Percentiles rank a stretch among this genome's conserved stretches.
phyloP scores from a whole-genome alignment of 495 filamentous ascomycete species.

The Hypoxylon fragiforme region DNA sequence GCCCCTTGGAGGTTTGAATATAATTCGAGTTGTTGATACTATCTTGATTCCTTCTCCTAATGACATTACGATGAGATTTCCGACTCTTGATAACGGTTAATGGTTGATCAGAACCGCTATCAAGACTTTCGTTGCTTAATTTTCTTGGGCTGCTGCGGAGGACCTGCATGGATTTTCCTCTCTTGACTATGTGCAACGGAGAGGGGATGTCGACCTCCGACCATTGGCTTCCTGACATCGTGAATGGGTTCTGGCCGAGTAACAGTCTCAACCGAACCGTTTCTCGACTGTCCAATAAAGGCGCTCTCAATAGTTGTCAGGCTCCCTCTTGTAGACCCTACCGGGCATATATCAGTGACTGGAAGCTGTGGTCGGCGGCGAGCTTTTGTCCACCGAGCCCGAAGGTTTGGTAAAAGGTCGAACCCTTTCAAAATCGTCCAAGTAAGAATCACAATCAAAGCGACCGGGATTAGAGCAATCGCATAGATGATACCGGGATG shows the following conservation, averaged over 20 bases:
- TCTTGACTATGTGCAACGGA: constrained; percentile 37
- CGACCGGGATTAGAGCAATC: constrained; percentile 59
- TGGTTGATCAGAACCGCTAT: constrained; percentile 26
- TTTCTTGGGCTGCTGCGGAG: constrained; percentile 28
- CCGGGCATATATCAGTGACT: background rate
- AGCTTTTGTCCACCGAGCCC: constrained; percentile 24
- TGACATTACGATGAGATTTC: constrained; percentile 7
- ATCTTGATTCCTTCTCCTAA: background rate
- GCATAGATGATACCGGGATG: constrained; percentile 45
- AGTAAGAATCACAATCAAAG: constrained; percentile 19
- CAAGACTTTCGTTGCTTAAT: constrained; percentile 27
- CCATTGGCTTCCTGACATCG: constrained; percentile 13
- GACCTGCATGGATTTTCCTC: constrained; percentile 35
- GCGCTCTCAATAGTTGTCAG: constrained; percentile 29
- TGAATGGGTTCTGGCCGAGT: constrained; percentile 12
- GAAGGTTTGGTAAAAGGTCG: constrained; percentile 24
- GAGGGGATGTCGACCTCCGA: constrained; percentile 26
- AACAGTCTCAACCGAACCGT: constrained; percentile 12
- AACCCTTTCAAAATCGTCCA: constrained; percentile 33
- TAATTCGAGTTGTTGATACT: background rate
- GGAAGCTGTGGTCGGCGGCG: constrained; percentile 29
- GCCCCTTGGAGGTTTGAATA: background rate
- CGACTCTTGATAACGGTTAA: constrained; percentile 34
- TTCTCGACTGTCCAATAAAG: constrained; percentile 39
- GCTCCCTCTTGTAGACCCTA: constrained; percentile 12